These are phyloP conservation scores for Jamesozyma rosinii DNA, from an alignment of 805 yeast genomes.

Conservation along the genomic window DNA sequence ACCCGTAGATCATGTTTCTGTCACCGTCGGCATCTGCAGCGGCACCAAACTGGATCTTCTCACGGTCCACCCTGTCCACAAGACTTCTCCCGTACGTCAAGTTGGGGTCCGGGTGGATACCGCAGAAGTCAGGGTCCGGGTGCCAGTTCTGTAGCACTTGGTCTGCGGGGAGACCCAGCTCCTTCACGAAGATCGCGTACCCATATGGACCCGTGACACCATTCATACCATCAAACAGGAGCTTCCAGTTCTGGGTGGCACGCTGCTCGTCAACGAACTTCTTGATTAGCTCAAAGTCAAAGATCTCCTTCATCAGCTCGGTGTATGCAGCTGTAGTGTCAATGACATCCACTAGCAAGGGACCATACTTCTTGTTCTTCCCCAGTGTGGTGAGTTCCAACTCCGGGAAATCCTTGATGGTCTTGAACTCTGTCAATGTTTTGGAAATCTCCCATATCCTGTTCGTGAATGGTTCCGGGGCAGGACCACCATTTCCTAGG, in stretches of 20 bases:
- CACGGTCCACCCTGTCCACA: slow-evolving; percentile 74
- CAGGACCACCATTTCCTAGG: slow-evolving; percentile 93
- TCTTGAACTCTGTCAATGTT: slow-evolving; percentile 50
- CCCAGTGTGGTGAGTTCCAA: slow-evolving; percentile 60
- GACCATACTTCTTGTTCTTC: slow-evolving; percentile 38
- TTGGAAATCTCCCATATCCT: slow-evolving; percentile 68
- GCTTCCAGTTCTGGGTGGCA: slow-evolving; percentile 48
- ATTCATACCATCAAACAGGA: slow-evolving; percentile 81
- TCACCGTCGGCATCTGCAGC: slow-evolving; percentile 99
- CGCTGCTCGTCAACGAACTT: slow-evolving; percentile 47
- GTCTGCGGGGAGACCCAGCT: slow-evolving; percentile 61
- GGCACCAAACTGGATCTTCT: slow-evolving; percentile 86
- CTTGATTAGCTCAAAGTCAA: slow-evolving; percentile 78
- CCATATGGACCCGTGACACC: slow-evolving; percentile 99
- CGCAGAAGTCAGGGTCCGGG: slow-evolving; percentile 93
- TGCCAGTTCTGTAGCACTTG: slow-evolving; percentile 65
- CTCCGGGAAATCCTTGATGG: slow-evolving; percentile 46
- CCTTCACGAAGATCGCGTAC: slow-evolving; percentile 69
- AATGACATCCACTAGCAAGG: slow-evolving; percentile 67
- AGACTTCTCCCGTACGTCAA: slow-evolving; percentile 85
- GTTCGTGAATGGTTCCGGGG: slow-evolving; percentile 91
- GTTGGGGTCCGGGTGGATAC: slow-evolving; percentile 96
- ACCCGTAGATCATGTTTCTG: slow-evolving; percentile 97
- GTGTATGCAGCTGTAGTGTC: slow-evolving; percentile 77
- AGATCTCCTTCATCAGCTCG: slow-evolving; percentile 68